Evolutionary conservation across 2,329 filamentous ascomycete genomes (phyloP).

Genomic region (Exophiala oligosperma): DNA sequence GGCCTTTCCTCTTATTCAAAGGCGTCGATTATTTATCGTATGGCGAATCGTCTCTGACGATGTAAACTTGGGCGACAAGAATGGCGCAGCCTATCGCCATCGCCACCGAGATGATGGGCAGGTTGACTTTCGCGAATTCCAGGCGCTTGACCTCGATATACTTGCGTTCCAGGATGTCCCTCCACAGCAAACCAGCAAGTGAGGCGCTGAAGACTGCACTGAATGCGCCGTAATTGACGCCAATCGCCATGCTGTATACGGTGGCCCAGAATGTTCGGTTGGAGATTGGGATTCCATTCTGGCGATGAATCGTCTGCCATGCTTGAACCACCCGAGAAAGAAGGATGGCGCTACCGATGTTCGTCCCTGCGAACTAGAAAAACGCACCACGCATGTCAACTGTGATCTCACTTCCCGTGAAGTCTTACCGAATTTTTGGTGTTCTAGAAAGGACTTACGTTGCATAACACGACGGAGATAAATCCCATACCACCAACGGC

Average conservation of each 20-base stretch:
- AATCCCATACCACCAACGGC: conserved; percentile 60
- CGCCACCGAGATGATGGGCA: conserved; percentile 46
- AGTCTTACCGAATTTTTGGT: too few species aligned
- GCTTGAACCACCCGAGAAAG: conserved; percentile 69
- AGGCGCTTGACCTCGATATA: conserved; percentile 63
- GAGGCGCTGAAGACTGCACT: conserved; percentile 72
- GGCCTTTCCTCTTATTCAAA: too few species aligned
- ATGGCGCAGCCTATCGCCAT: conserved; percentile 66
- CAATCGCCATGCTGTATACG: conserved; percentile 61
- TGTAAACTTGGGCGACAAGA: conserved; percentile 64
- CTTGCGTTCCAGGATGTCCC: conserved; percentile 68
- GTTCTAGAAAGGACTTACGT: conserved; percentile 53
- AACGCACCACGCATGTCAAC: conserved; percentile 17
- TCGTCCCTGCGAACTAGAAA: conserved; percentile 69
- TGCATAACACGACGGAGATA: conserved; percentile 68
- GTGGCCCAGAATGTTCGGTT: conserved; percentile 58
- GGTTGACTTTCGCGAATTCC: conserved; percentile 62
- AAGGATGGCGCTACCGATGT: conserved; percentile 74
- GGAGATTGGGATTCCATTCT: conserved; percentile 52
- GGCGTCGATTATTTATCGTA: conserved; percentile 30
- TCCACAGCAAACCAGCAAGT: conserved; percentile 70
- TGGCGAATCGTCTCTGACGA: conserved; percentile 48
- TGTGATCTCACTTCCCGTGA: not conserved
- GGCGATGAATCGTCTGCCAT: conserved; percentile 62
- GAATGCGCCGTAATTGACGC: conserved; percentile 74